phyloP scores from a whole-genome alignment of 2,329 filamentous ascomycete genomes.

The Lasiodiplodia sp. region DNA sequence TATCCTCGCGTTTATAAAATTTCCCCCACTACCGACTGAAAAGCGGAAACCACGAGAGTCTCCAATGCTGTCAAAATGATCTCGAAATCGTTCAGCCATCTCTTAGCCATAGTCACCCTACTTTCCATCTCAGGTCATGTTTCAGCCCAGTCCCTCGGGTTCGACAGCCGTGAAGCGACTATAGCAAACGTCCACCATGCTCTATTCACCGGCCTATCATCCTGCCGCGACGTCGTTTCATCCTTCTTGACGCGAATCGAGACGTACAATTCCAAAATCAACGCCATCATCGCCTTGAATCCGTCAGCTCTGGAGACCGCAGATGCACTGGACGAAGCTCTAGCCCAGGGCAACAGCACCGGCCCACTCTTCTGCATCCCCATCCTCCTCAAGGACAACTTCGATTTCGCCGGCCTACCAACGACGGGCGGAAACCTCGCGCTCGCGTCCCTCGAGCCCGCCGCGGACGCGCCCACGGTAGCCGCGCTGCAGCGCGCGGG shows the following conservation, averaged over 20 bases:
- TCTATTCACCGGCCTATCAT: constrained; percentile 60
- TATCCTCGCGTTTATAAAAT: neutral
- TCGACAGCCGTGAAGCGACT: constrained; percentile 66
- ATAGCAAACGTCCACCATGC: constrained; percentile 64
- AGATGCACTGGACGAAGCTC: constrained; percentile 56
- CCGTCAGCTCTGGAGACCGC: constrained; percentile 57
- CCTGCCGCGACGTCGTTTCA: constrained; percentile 62
- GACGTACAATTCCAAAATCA: constrained; percentile 62
- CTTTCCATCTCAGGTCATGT: neutral
- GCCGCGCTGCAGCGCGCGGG: constrained; percentile 58
- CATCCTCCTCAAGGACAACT: constrained; percentile 70
- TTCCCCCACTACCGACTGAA: neutral
- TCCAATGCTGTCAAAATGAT: neutral
- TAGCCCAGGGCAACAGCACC: constrained; percentile 58
- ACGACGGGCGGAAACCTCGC: constrained; percentile 65
- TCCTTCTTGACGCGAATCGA: constrained; percentile 66
- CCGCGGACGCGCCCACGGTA: constrained; percentile 60
- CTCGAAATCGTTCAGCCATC: neutral
- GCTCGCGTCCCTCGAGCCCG: constrained; percentile 57
- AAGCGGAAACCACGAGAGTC: neutral
- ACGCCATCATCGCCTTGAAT: constrained; percentile 64
- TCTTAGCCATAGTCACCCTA: neutral
- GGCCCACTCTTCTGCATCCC: constrained; percentile 67
- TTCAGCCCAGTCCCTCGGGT: constrained; percentile 42
- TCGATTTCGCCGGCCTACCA: constrained; percentile 61